Conservation (phyloP, 2,329 filamentous ascomycete genomes). For the Penicillium sp. region DNA sequence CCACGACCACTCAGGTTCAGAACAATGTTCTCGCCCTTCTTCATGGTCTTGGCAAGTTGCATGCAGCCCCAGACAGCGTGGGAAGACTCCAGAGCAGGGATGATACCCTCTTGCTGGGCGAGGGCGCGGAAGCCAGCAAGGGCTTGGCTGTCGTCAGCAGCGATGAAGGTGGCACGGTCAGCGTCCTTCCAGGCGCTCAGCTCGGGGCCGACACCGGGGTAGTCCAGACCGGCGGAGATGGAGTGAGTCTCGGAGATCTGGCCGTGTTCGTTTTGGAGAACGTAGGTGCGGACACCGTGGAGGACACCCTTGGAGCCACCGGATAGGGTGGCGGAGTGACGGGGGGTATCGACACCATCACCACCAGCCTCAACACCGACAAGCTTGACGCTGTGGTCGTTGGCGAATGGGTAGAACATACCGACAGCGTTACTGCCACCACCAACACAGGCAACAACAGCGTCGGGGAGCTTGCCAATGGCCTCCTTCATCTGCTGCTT, state of each 20-base stretch:
- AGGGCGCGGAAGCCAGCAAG: conserved; percentile 86
- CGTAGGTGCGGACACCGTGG: conserved; percentile 94
- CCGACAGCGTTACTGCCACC: conserved; percentile 93
- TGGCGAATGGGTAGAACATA: conserved; percentile 97
- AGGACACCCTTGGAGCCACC: conserved; percentile 90
- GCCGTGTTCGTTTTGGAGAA: conserved; percentile 89
- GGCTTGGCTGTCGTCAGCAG: conserved; percentile 89
- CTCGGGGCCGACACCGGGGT: conserved; percentile 95
- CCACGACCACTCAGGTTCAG: conserved; percentile 92
- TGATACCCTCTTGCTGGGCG: conserved; percentile 91
- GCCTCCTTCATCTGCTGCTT: conserved; percentile 87
- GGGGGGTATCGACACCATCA: conserved; percentile 83
- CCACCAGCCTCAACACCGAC: conserved; percentile 95
- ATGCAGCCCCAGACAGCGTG: conserved; percentile 91
- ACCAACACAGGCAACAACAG: conserved; percentile 94
- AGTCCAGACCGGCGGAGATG: conserved; percentile 93
- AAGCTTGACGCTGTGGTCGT: conserved; percentile 83
- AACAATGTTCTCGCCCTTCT: conserved; percentile 85
- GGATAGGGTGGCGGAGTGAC: conserved; percentile 86
- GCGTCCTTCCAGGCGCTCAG: conserved; percentile 91
- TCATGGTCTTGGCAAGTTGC: conserved; percentile 90
- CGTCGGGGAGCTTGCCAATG: conserved; percentile 88
- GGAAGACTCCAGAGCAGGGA: conserved; percentile 90
- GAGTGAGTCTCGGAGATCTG: conserved; percentile 97
- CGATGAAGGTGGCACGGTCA: conserved; percentile 83